A percentile compares a stretch with the other conserved stretches of the same genome.
phyloP scores from a whole-genome alignment of 163 green algal species.

The Chlamydomonas reinhardtii region DNA sequence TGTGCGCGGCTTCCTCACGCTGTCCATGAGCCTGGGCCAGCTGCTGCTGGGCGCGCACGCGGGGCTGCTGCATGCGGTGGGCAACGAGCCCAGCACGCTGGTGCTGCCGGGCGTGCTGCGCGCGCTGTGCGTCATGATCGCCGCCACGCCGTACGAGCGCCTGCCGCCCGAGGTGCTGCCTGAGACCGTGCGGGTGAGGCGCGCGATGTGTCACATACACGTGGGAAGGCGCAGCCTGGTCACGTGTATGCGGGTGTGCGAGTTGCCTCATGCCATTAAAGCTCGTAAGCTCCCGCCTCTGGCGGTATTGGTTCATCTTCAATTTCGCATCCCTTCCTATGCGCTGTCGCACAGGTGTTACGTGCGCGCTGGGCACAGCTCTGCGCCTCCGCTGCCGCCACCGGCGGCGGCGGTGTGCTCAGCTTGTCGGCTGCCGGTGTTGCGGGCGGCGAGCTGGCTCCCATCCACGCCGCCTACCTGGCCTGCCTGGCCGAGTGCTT shows the following conservation, averaged over 20 bases:
- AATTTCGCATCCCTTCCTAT: no score
- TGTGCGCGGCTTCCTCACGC: slow-evolving; percentile 76
- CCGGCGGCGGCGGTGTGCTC: not conserved
- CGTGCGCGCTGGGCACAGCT: slow-evolving; percentile 42
- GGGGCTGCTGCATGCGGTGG: slow-evolving; percentile 69
- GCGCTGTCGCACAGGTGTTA: slow-evolving; percentile 13
- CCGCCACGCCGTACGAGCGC: slow-evolving; percentile 71
- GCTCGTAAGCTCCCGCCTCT: not conserved
- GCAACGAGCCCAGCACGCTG: slow-evolving; percentile 7
- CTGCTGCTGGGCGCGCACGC: slow-evolving; percentile 71
- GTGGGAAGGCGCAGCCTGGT: no score
- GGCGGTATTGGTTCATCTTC: not conserved
- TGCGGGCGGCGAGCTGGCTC: slow-evolving; percentile 2
- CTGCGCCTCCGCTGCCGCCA: not conserved
- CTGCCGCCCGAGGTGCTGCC: slow-evolving; percentile 73
- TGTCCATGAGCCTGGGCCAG: slow-evolving; percentile 77
- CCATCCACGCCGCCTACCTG: slow-evolving; percentile 53
- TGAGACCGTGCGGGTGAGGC: slow-evolving; percentile 30
- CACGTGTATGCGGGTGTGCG: no score
- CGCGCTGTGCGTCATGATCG: slow-evolving; percentile 67
- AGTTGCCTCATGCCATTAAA: no score
- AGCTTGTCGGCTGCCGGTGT: not conserved
- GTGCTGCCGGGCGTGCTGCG: slow-evolving; percentile 69
- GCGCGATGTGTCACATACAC: no score
- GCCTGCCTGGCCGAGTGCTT: slow-evolving; percentile 65